phyloP scores from a whole-genome alignment of 352 stramenopile genomes.

The Lagenidium giganteum region DNA sequence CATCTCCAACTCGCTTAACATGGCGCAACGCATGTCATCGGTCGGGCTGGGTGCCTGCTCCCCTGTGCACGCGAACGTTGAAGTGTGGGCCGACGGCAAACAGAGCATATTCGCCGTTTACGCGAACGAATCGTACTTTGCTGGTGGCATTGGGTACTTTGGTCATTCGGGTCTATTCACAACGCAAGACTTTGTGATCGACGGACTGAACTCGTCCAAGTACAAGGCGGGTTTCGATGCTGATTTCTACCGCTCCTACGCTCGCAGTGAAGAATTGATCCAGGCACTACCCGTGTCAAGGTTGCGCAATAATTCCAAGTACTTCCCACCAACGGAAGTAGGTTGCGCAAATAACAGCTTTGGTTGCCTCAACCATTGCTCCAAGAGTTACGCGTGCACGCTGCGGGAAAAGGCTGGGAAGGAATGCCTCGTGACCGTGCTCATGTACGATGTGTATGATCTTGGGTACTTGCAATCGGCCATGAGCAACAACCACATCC shows the following conservation, averaged over 20 bases:
- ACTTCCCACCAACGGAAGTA: neutral
- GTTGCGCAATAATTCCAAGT: conserved; percentile 20
- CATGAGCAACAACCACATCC: conserved; percentile 32
- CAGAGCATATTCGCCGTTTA: conserved; percentile 6
- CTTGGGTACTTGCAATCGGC: conserved; percentile 32
- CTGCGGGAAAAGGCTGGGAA: conserved; percentile 16
- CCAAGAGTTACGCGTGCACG: conserved; percentile 35
- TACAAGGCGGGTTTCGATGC: conserved; percentile 19
- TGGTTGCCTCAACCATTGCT: conserved; percentile 37
- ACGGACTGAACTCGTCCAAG: conserved; percentile 17
- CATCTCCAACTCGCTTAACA: conserved; percentile 6
- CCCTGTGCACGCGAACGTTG: conserved; percentile 24
- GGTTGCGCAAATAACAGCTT: conserved; percentile 7
- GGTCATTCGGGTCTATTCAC: conserved; percentile 22
- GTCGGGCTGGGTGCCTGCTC: conserved; percentile 19
- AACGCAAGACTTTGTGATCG: conserved; percentile 16
- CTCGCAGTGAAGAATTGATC: too few relatives aligned
- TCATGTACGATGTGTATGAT: conserved; percentile 31
- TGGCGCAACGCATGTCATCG: conserved; percentile 39
- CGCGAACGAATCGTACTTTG: conserved; percentile 27
- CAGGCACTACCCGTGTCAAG: too few relatives aligned
- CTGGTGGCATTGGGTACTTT: conserved; percentile 29
- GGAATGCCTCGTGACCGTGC: conserved; percentile 37
- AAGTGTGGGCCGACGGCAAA: conserved; percentile 14
- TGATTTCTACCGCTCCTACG: conserved; percentile 52